Conservation (phyloP, 805 yeast genomes). For the Sungouiozyma intestinalis region DNA sequence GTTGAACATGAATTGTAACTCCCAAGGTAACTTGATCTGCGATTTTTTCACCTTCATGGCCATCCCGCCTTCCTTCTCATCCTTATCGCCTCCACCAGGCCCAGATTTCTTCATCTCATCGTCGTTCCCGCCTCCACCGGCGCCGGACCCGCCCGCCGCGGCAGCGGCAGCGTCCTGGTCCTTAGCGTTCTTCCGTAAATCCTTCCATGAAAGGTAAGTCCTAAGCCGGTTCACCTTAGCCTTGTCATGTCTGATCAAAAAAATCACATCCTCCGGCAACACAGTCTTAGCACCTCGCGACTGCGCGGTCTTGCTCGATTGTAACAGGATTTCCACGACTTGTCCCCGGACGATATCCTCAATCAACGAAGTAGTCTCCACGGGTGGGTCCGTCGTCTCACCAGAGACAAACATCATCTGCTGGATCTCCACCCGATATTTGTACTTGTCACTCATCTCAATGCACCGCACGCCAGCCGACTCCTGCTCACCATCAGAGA, state of each 20-base stretch:
- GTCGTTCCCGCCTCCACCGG: conserved; percentile 26
- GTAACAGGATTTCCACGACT: conserved; percentile 74
- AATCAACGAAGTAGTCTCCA: conserved; percentile 81
- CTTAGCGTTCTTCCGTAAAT: conserved; percentile 74
- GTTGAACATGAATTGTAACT: conserved; percentile 81
- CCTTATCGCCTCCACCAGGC: conserved; percentile 18
- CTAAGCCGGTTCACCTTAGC: conserved; percentile 88
- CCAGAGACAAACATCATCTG: conserved; percentile 99
- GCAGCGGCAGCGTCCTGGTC: conserved; percentile 56
- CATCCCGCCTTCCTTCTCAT: conserved; percentile 34
- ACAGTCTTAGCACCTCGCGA: conserved; percentile 74
- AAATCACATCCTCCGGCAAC: conserved; percentile 87
- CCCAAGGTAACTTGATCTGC: conserved; percentile 88
- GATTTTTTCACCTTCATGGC: conserved; percentile 58
- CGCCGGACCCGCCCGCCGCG: conserved; percentile 33
- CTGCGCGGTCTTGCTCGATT: conserved; percentile 69
- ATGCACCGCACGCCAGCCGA: too few relatives aligned
- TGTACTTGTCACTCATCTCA: conserved; percentile 42
- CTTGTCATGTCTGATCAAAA: conserved; percentile 80
- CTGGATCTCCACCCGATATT: conserved; percentile 86
- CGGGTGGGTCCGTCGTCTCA: conserved; percentile 88
- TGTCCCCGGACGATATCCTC: conserved; percentile 95
- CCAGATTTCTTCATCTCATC: conserved; percentile 24
- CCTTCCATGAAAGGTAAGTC: conserved; percentile 94
- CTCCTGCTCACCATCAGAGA: too few relatives aligned